Percentiles rank a stretch among this genome's conserved stretches.
Evolutionary conservation across 108 stramenopile genomes (phyloP).

Genomic region (Conticribra guillardii): DNA sequence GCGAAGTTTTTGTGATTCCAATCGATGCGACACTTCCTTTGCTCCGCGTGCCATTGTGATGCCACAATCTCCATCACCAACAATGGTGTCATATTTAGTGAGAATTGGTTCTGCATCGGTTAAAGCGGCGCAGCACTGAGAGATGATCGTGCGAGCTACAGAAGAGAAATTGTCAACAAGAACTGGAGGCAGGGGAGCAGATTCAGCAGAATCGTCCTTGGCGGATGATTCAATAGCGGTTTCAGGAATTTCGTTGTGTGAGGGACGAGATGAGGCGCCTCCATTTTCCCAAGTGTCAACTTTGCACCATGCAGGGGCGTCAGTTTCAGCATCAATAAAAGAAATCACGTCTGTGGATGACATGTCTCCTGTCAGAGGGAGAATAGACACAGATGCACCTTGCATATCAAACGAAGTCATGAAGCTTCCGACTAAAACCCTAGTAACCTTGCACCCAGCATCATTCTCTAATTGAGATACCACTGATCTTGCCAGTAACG

Average conservation of each 20-base stretch:
- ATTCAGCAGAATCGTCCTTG: slow-evolving; percentile 5
- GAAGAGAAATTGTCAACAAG: slow-evolving; percentile 50
- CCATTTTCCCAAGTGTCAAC: slow-evolving; percentile 59
- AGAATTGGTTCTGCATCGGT: slow-evolving; percentile 81
- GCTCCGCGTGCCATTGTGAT: slow-evolving; percentile 95
- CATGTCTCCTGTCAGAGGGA: slow-evolving; percentile 58
- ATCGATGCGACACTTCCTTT: slow-evolving; percentile 64
- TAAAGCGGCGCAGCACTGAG: slow-evolving; percentile 55
- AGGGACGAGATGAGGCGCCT: slow-evolving; percentile 46
- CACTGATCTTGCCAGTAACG: slow-evolving; percentile 73
- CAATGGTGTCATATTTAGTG: slow-evolving; percentile 90
- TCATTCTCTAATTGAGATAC: slow-evolving; percentile 62
- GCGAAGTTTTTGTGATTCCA: slow-evolving; percentile 49
- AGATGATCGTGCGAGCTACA: slow-evolving; percentile 26
- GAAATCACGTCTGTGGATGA: slow-evolving; percentile 44
- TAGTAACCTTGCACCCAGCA: slow-evolving; percentile 60
- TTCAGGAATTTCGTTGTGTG: slow-evolving; percentile 59
- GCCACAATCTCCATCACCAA: slow-evolving; percentile 99
- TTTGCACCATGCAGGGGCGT: slow-evolving; percentile 85
- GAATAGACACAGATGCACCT: slow-evolving; percentile 89
- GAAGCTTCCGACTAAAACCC: slow-evolving; percentile 82
- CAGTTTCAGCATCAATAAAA: slow-evolving; percentile 83
- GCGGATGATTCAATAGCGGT: slow-evolving; percentile 24
- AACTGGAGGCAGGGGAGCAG: slow-evolving; percentile 48
- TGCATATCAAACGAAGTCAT: slow-evolving; percentile 99